phyloP scores from a whole-genome alignment of 23 red algal genomes.

The Agarophyton chilense region DNA sequence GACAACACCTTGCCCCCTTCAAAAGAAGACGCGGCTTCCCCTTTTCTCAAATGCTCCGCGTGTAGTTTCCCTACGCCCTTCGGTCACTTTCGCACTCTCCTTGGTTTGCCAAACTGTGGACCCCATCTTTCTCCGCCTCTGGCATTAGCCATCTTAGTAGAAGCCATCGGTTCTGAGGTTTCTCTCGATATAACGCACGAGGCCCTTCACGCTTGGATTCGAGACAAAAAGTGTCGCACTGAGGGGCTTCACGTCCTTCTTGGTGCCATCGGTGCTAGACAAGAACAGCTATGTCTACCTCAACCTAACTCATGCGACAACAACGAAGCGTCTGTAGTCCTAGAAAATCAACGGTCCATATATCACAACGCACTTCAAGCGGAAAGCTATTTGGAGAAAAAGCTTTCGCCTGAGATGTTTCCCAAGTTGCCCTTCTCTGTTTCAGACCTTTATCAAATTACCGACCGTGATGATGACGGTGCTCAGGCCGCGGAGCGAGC shows the following conservation, averaged over 20 bases:
- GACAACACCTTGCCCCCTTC: conserved; percentile 24
- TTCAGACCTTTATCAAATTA: neutral
- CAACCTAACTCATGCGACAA: neutral
- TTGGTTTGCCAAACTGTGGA: neutral
- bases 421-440: neutral
- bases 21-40: neutral
- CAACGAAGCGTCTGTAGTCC: neutral
- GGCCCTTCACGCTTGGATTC: conserved; percentile 27
- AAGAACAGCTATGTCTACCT: conserved; percentile 16
- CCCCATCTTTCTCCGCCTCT: neutral
- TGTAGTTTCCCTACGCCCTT: conserved; percentile 24
- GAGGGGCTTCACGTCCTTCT: neutral
- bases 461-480: neutral
- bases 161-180: conserved; percentile 2
- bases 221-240: conserved; percentile 25
- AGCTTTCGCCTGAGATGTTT: neutral
- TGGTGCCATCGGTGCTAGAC: conserved; percentile 12
- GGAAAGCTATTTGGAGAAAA: neutral
- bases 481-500: neutral
- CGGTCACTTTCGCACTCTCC: conserved; percentile 21
- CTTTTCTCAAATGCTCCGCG: neutral
- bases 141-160: conserved; percentile 19
- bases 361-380: neutral
- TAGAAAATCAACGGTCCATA: neutral
- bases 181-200: neutral